Evolutionary conservation across 1,284 basidiomycete species (phyloP).

Genomic region (Spongiforma sp.): DNA sequence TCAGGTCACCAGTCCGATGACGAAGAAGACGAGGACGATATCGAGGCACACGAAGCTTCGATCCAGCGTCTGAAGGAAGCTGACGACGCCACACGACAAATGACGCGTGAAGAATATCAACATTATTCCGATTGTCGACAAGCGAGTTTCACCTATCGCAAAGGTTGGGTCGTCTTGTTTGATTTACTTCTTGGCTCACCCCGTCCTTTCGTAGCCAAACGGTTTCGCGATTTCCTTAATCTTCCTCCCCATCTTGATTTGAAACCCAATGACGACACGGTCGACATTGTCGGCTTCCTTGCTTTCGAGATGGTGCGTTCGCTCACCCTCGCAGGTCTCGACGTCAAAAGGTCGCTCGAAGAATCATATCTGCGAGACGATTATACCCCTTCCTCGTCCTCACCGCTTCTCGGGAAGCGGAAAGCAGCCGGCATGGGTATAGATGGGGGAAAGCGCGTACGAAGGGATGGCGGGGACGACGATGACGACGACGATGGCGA

Average conservation of each 20-base stretch:
- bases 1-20: slow-evolving; percentile 84
- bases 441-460: slow-evolving; percentile 59
- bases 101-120: slow-evolving; percentile 97
- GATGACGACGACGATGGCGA: slow-evolving; percentile 63
- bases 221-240: slow-evolving; percentile 95
- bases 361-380: slow-evolving; percentile 45
- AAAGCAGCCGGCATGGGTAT: slow-evolving; percentile 55
- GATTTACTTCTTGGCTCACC: too few species aligned
- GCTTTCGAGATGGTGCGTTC: slow-evolving; percentile 97
- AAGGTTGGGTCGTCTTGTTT: slow-evolving; percentile 63
- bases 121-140: slow-evolving; percentile 98
- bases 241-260: slow-evolving; percentile 90
- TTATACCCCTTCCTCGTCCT: slow-evolving; percentile 48
- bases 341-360: slow-evolving; percentile 81
- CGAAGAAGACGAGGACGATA: slow-evolving; percentile 95
- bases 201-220: slow-evolving; percentile 66
- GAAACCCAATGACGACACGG: slow-evolving; percentile 92
- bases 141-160: slow-evolving; percentile 96
- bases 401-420: slow-evolving; percentile 72
- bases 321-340: slow-evolving; percentile 85
- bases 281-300: slow-evolving; percentile 97
- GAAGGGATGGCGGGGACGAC: slow-evolving; percentile 54
- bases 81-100: slow-evolving; percentile 93
- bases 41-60: slow-evolving; percentile 95
- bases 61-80: slow-evolving; percentile 92